These are phyloP conservation scores for Aspergillus floridensis DNA, from an alignment of 2,329 filamentous ascomycete species.

Conservation along the genomic window DNA sequence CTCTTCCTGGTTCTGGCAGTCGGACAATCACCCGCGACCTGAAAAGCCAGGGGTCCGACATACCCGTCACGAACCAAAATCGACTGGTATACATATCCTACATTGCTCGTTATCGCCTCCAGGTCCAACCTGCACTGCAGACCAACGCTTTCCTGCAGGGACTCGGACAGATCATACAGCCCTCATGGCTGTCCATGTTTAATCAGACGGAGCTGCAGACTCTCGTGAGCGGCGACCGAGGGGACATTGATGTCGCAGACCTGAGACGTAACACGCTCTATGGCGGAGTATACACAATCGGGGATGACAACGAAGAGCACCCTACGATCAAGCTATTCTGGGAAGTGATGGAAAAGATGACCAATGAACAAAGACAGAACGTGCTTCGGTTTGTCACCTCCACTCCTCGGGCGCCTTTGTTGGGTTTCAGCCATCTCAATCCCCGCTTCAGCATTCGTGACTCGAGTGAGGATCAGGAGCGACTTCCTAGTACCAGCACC, in stretches of 20 bases:
- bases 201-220: slow-evolving; percentile 94
- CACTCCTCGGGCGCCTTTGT: slow-evolving; percentile 81
- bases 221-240: slow-evolving; percentile 82
- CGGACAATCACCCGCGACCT: slow-evolving; percentile 71
- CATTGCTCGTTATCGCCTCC: slow-evolving; percentile 81
- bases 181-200: slow-evolving; percentile 96
- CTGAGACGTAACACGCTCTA: slow-evolving; percentile 81
- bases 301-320: slow-evolving; percentile 85
- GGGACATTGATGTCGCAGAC: slow-evolving; percentile 83
- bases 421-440: slow-evolving; percentile 83
- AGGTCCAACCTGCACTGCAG: slow-evolving; percentile 74
- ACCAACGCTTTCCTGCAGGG: slow-evolving; percentile 85
- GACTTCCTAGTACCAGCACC: slow-evolving; percentile 89
- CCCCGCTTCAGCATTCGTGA: slow-evolving; percentile 90
- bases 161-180: slow-evolving; percentile 82
- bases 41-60: slow-evolving; percentile 71
- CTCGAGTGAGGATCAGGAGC: slow-evolving; percentile 68
- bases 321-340: slow-evolving; percentile 84
- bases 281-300: slow-evolving; percentile 81
- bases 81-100: slow-evolving; percentile 91
- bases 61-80: slow-evolving; percentile 84
- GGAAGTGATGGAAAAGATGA: slow-evolving; percentile 76
- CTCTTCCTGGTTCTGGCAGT: slow-evolving; percentile 51
- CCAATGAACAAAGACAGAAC: slow-evolving; percentile 73
- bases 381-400: slow-evolving; percentile 95